These are phyloP conservation scores for Lizanozyma gosingica DNA, from an alignment of 1,139 yeast genomes.

Conservation along the genomic window DNA sequence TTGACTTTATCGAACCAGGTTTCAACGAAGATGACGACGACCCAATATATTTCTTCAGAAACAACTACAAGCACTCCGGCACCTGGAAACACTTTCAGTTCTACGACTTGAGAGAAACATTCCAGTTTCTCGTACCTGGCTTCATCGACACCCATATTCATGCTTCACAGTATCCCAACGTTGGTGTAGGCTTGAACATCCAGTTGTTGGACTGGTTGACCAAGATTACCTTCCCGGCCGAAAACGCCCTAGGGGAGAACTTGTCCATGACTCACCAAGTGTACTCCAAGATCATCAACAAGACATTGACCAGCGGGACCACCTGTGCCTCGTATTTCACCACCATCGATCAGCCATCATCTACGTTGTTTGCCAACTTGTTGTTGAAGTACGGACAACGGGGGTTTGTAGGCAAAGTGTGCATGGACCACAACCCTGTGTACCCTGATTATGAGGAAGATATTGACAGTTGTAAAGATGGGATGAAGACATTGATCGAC, in stretches of 20 bases:
- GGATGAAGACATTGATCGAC: conserved; percentile 46
- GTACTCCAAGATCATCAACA: conserved; percentile 54
- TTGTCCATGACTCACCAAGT: conserved; percentile 46
- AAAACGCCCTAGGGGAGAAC: conserved; percentile 44
- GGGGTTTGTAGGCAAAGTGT: conserved; percentile 89
- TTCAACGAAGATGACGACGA: conserved; percentile 5
- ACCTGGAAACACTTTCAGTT: not conserved
- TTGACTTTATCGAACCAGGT: conserved; percentile 25
- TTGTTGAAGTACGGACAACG: conserved; percentile 67
- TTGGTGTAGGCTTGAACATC: conserved; percentile 79
- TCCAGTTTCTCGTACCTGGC: conserved; percentile 76
- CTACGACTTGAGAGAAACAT: conserved; percentile 5
- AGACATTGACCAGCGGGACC: conserved; percentile 73
- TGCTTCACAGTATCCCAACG: conserved; percentile 94
- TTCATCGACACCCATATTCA: conserved; percentile 93
- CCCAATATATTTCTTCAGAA: conserved; percentile 16
- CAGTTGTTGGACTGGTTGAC: conserved; percentile 86
- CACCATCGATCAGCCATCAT: conserved; percentile 70
- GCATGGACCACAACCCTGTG: conserved; percentile 60
- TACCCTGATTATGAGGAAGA: conserved; percentile 54
- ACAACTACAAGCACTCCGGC: conserved; percentile 3
- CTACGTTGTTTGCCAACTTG: conserved; percentile 68
- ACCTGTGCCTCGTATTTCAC: conserved; percentile 91
- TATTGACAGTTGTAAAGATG: conserved; percentile 51
- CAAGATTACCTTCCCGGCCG: conserved; percentile 83